phyloP scores from a whole-genome alignment of 345 rosid genomes.

The Moricandia moricandioides region DNA sequence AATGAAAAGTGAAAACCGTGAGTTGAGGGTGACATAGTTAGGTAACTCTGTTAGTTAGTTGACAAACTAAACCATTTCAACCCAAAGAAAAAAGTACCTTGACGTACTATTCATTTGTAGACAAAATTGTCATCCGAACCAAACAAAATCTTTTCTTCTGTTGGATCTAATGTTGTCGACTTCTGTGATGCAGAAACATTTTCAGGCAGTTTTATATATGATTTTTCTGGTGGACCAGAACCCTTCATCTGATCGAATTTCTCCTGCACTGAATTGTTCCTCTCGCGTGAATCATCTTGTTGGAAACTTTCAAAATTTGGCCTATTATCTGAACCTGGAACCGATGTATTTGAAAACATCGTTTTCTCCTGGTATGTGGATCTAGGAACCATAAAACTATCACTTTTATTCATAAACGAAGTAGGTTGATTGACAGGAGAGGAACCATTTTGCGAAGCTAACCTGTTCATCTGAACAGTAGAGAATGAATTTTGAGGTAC shows the following conservation, averaged over 20 bases:
- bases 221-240: constrained; percentile 41
- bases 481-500: constrained; percentile 45
- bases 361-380: constrained; percentile 49
- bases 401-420: constrained; percentile 47
- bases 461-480: constrained; percentile 52
- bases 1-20: background rate
- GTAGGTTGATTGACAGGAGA: constrained; percentile 47
- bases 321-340: constrained; percentile 42
- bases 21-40: background rate
- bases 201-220: constrained; percentile 42
- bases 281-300: constrained; percentile 44
- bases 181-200: constrained; percentile 46
- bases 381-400: constrained; percentile 46
- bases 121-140: constrained; percentile 71
- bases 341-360: constrained; percentile 38
- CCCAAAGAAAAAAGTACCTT: constrained; percentile 48
- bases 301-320: constrained; percentile 46
- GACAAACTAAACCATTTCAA: constrained; percentile 1
- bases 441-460: constrained; percentile 46
- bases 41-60: constrained; percentile 1
- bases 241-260: constrained; percentile 38
- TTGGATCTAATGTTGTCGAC: constrained; percentile 75
- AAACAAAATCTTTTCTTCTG: constrained; percentile 84
- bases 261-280: constrained; percentile 42
- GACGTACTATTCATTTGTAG: constrained; percentile 44